Base-by-base conservation (phyloP, 495 filamentous ascomycete genomes). In the Achaetomiella virescens region DNA sequence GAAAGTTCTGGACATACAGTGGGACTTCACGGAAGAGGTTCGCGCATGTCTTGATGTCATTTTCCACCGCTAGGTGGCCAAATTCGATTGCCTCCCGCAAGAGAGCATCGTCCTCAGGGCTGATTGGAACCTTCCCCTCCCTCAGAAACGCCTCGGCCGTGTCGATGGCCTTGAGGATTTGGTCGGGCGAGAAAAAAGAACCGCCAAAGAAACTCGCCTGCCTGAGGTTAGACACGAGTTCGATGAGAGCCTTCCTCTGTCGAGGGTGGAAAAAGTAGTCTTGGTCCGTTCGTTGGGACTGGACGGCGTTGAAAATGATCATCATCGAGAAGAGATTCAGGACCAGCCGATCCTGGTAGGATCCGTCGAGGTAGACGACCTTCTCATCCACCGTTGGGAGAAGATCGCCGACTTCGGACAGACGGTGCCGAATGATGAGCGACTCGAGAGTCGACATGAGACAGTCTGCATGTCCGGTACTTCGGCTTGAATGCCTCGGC, bases 131-230 rank as follows among this genome's bases (percentile, higher is more conserved):
- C 22, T 67, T 69, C 38, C 78, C 72, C 20, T 72, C 70, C 25
- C 74, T 66, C 22, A 95, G 64, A 58, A 95, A 95, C 36, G 76
- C 75, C 35, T 75, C 67, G 10, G 85, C 83, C 42, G 79, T 81
- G 15, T 87, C 76, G 6, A 92, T 60, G 3, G 87, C 79, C 17
- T 72, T 79, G 6, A 64, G 45, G 6, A 95, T 76, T 56, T 91
- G 81, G 12, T 75, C 73, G 0, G 64, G 57, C 0, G 83, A 82
- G 55, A 87, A 90, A 35, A 91, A 90, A 9, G 85, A 85, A 0
- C 75, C 78, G 78, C 91, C 96, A 72, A 90, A 93, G 63, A 96
- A 95, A 38, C 87, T 87, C n/a, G 89, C 84, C 63, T 95, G 87
- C 22, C 88, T 78, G 29, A 97, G 72, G 65, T 97, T 96, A 48